These are phyloP conservation scores for Gillenia trifoliata DNA, from an alignment of 306 rosid species.

Conservation along the genomic window DNA sequence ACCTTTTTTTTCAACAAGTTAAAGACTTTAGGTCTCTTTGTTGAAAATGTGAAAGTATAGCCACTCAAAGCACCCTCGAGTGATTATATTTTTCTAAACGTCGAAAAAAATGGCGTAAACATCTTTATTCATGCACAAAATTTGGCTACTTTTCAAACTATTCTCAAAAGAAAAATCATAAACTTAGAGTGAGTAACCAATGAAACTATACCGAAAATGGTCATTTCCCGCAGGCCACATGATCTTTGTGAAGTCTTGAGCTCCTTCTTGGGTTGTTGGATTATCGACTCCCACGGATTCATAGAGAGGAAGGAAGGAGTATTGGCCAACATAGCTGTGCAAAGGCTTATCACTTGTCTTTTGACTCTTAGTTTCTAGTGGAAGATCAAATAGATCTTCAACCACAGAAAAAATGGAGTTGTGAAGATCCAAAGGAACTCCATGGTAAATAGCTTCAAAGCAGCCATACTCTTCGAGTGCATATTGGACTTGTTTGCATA, in stretches of 20 bases:
- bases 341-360: conserved; percentile 37
- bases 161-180: too few relatives aligned
- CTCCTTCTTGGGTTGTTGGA: conserved; percentile 17
- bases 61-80: too few relatives aligned
- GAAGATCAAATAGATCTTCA: too few relatives aligned
- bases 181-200: neutral
- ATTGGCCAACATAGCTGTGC: conserved; percentile 12
- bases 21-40: too few relatives aligned
- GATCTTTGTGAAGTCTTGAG: conserved; percentile 18
- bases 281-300: conserved; percentile 36
- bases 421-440: too few relatives aligned
- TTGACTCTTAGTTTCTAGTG: conserved; percentile 31
- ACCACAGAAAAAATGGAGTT: too few relatives aligned
- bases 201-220: conserved; percentile 12
- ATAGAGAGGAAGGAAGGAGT: conserved; percentile 28
- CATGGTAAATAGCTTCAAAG: conserved; percentile 28
- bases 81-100: too few relatives aligned
- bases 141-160: too few relatives aligned
- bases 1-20: too few relatives aligned
- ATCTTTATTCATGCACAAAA: too few relatives aligned
- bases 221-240: conserved; percentile 37
- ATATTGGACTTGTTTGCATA: conserved; percentile 26
- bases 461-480: conserved; percentile 59
- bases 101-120: too few relatives aligned
- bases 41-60: too few relatives aligned